A percentile compares a stretch with the other conserved stretches of the same genome.
phyloP scores from a whole-genome alignment of 352 stramenopile species.

The Pythium grandisporangium region DNA sequence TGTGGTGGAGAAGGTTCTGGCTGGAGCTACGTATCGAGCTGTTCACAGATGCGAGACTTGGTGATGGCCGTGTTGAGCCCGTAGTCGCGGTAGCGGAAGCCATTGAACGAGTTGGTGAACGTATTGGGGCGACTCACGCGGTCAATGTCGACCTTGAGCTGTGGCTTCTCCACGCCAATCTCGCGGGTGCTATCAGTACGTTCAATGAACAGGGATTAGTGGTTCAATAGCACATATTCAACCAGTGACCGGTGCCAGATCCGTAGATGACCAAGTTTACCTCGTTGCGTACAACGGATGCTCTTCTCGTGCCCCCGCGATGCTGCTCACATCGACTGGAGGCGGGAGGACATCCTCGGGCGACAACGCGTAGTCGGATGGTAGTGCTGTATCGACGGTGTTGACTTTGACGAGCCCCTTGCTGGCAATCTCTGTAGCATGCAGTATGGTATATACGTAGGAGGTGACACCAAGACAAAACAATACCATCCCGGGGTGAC shows the following conservation, averaged over 20 bases:
- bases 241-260: no score
- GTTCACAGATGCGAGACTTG: constrained; percentile 71
- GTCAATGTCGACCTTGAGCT: constrained; percentile 63
- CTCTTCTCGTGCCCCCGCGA: constrained; percentile 45
- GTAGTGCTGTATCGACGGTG: constrained; percentile 38
- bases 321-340: constrained; percentile 41
- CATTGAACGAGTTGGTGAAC: constrained; percentile 82
- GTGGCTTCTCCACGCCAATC: constrained; percentile 63
- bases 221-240: no score
- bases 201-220: neutral
- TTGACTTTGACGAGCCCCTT: constrained; percentile 43
- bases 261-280: constrained; percentile 17
- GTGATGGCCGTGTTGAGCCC: constrained; percentile 74
- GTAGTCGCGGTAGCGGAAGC: constrained; percentile 77
- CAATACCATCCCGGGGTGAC: no score
- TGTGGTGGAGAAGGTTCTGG: no score
- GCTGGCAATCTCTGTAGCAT: constrained; percentile 35
- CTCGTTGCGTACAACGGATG: constrained; percentile 72
- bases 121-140: constrained; percentile 53
- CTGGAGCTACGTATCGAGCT: no score
- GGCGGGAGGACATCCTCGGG: constrained; percentile 42
- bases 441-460: no score
- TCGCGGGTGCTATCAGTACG: constrained; percentile 28
- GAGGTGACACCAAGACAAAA: no score
- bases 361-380: constrained; percentile 36